phyloP scores from a whole-genome alignment of 345 rosid species.

The Cardamine chenopodiifolia region DNA sequence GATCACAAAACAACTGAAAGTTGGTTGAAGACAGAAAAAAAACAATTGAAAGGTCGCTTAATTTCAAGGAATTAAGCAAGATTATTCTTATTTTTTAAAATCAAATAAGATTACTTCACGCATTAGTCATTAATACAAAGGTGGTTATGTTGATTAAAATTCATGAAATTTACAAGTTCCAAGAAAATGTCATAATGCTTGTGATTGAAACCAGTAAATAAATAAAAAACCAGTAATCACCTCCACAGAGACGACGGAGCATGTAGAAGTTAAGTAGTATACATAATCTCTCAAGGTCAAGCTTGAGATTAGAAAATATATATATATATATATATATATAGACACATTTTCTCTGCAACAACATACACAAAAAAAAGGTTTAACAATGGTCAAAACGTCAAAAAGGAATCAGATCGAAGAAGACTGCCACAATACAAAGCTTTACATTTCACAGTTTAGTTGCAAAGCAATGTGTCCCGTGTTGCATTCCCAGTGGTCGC shows the following conservation, averaged over 20 bases:
- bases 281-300: slow-evolving; percentile 10
- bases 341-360: slow-evolving; percentile 5
- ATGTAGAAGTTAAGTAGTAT: slow-evolving; percentile 10
- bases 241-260: neutral
- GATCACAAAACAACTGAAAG: neutral
- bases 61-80: neutral
- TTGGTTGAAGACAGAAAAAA: neutral
- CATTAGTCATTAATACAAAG: neutral
- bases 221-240: neutral
- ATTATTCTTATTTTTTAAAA: too few species aligned
- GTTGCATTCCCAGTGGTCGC: slow-evolving; percentile 79
- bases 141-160: neutral
- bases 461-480: slow-evolving; percentile 79
- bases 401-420: slow-evolving; percentile 10
- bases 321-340: neutral
- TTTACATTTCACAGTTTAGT: slow-evolving; percentile 42
- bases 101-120: neutral
- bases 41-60: neutral
- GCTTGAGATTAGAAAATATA: slow-evolving; percentile 20
- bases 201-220: neutral
- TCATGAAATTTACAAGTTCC: neutral
- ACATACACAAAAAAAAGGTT: slow-evolving; percentile 10
- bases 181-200: neutral
- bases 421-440: slow-evolving; percentile 11
- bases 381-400: slow-evolving; percentile 4